Evolutionary conservation across 2,329 filamentous ascomycete species (phyloP).

Genomic region (Stachybotrys chlorohalonatus): DNA sequence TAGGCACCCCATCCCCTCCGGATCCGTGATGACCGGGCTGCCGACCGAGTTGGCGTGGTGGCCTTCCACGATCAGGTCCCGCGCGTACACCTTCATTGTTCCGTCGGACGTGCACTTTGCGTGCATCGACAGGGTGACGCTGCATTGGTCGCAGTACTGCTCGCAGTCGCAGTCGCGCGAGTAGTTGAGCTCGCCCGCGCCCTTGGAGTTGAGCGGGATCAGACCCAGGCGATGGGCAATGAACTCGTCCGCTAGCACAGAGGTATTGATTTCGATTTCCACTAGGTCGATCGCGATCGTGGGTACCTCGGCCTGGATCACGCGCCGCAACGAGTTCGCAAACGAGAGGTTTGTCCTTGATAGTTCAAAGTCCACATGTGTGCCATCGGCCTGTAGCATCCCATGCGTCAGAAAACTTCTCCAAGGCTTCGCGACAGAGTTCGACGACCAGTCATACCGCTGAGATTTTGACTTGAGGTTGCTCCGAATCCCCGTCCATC

Average conservation of each 20-base stretch:
- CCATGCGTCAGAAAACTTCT: constrained; percentile 12
- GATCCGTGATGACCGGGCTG: constrained; percentile 73
- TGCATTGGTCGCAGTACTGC: constrained; percentile 86
- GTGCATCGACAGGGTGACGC: constrained; percentile 74
- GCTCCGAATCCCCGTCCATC: constrained; percentile 48
- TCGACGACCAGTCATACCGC: constrained; percentile 34
- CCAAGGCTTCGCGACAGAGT: neutral
- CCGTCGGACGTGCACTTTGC: constrained; percentile 79
- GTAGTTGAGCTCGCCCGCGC: constrained; percentile 75
- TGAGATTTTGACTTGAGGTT: constrained; percentile 51
- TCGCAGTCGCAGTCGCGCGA: constrained; percentile 95
- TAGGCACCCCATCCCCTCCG: constrained; percentile 70
- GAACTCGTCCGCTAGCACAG: constrained; percentile 94
- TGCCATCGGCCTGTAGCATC: constrained; percentile 57
- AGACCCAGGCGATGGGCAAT: constrained; percentile 87
- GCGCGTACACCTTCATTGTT: constrained; percentile 88
- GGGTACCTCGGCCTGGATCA: constrained; percentile 88
- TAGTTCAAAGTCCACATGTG: constrained; percentile 85
- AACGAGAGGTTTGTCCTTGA: constrained; percentile 83
- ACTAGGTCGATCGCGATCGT: constrained; percentile 93
- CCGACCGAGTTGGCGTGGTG: constrained; percentile 69
- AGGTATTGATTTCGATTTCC: constrained; percentile 86
- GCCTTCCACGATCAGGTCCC: constrained; percentile 69
- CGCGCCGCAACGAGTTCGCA: constrained; percentile 83
- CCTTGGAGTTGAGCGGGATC: constrained; percentile 77